A percentile compares a stretch with the other conserved stretches of the same genome.
Evolutionary conservation across 257 asterid genomes (phyloP).

Genomic region (Solanum dulcamara): DNA sequence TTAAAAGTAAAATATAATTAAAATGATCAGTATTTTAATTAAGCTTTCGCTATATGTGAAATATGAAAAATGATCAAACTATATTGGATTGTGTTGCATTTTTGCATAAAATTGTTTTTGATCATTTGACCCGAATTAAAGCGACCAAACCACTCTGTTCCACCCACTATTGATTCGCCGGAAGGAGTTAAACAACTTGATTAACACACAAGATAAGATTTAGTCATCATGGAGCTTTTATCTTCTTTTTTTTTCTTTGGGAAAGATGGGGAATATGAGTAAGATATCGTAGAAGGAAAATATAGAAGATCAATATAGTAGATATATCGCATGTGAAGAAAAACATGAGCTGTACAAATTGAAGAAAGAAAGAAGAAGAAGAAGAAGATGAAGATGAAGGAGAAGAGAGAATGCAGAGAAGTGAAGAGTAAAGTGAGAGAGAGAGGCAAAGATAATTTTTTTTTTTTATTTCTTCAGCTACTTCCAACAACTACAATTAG

Average conservation of each 20-base stretch:
- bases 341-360: no score
- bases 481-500: no score
- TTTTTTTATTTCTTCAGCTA: no score
- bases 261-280: not conserved
- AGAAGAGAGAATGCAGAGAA: no score
- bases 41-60: not conserved
- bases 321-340: no score
- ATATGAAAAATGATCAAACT: not conserved
- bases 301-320: not conserved
- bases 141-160: not conserved
- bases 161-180: not conserved
- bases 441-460: no score
- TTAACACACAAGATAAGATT: not conserved
- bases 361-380: no score
- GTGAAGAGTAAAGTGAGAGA: no score
- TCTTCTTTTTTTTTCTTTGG: no score
- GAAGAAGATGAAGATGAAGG: no score
- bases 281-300: not conserved
- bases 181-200: not conserved
- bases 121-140: not conserved
- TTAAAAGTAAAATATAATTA: no score
- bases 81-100: not conserved
- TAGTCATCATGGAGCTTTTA: not conserved
- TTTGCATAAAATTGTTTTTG: not conserved
- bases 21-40: not conserved